These are phyloP conservation scores for Penicillium cinerascens DNA, from an alignment of 495 filamentous ascomycete species.

Conservation along the genomic window DNA sequence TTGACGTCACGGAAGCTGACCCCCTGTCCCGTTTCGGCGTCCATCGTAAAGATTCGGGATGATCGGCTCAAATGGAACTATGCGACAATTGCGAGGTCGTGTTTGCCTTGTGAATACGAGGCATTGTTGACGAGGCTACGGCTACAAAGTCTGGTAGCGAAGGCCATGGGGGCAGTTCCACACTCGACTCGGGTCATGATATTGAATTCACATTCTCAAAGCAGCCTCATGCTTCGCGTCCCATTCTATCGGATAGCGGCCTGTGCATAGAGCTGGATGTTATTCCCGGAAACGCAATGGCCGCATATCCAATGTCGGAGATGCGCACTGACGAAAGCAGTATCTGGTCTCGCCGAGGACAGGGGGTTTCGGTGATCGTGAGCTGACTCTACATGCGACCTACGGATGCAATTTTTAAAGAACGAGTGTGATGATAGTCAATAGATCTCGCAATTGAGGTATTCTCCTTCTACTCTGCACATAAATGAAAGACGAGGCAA, in stretches of 20 bases:
- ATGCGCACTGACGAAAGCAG: conserved; percentile 14
- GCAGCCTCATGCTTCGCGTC: not conserved
- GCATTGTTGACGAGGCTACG: not conserved
- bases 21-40: not conserved
- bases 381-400: not conserved
- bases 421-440: not conserved
- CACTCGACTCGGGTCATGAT: not conserved
- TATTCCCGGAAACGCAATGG: conserved; percentile 9
- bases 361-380: not conserved
- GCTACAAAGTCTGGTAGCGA: not conserved
- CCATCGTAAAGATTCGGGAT: not conserved
- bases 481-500: not conserved
- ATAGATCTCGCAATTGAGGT: not conserved
- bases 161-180: not conserved
- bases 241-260: not conserved
- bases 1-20: conserved; percentile 15
- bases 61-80: not conserved
- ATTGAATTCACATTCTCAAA: conserved; percentile 5
- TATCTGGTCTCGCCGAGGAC: not conserved
- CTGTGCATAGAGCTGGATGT: conserved; percentile 4
- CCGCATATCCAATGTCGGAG: conserved; percentile 15
- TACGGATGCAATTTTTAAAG: not conserved
- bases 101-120: not conserved
- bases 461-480: not conserved
- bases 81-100: not conserved